Base-by-base conservation (phyloP, 768 basidiomycete genomes). In the Leccinum uliginosum region DNA sequence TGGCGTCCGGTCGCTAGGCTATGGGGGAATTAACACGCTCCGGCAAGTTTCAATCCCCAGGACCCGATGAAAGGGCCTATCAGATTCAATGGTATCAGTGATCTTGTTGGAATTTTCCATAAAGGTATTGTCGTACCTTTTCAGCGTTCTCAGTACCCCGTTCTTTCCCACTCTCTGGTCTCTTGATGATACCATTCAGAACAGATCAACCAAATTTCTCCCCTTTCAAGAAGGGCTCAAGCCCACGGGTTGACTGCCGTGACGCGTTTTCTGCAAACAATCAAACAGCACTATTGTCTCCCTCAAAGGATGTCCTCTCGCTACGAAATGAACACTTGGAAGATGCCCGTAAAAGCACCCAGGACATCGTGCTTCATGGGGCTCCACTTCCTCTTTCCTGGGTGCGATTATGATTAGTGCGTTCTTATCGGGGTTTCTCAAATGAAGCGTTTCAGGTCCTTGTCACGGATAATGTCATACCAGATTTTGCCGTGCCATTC, bases 401-500 rank as follows among this genome's bases (percentile, higher is more conserved):
- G 68, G 68, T 71, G 46, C n/a, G 23, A 69, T 55, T 44, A 8
- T n/a, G 2, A 34, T 21, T 14, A 4, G n/a, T 9, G 8, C 1
- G 15, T 21, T 8, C 34, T 19, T 10, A 17, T 26, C 19, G 6
- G 7, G 1, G 34, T 29, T 21, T 34, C 19, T 48, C 30, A 40
- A 21, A 38, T 21, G 24, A 45, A 38, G 3, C 0, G n/a, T 4
- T 15, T 5, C 40, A 71, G 68, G 60, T 69, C 6, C 58, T 69
- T 6, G 60, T 69, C 35, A 46, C 30, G 8, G 69, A 69, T 34
- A 69, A 71, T 27, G 34, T 63, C 10, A 65, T 69, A 49, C 68
- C 68, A 7, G 65, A 67, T 47, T 50, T 67, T 57, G 69, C 69
- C 11, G 60, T 69, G 3, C 68, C 68, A n/a, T 55, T 69, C n/a